Conservation (phyloP, 768 basidiomycete genomes). For the Suillus decipiens region DNA sequence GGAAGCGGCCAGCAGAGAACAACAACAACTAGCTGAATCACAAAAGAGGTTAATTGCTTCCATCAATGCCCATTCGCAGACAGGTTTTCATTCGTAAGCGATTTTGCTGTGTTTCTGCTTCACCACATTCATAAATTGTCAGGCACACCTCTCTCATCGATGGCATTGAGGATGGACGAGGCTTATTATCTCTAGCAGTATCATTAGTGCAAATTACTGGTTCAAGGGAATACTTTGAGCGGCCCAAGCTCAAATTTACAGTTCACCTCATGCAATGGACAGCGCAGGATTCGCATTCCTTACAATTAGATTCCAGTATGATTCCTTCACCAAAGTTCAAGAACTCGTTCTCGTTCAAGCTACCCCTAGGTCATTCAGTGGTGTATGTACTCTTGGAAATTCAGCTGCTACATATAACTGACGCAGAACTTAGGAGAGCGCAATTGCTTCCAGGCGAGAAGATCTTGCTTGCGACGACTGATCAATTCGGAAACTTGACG, state of each 20-base stretch:
- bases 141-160: conserved; percentile 14
- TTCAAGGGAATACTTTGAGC: conserved; percentile 19
- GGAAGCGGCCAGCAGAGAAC: conserved; percentile 7
- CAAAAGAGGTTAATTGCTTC: conserved; percentile 22
- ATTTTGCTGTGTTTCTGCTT: background rate
- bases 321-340: conserved; percentile 27
- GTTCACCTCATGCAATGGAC: conserved; percentile 31
- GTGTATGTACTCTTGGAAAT: conserved; percentile 1
- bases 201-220: conserved; percentile 16
- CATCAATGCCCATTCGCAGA: conserved; percentile 20
- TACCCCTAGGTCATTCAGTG: conserved; percentile 23
- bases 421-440: conserved; percentile 24
- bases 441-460: conserved; percentile 45
- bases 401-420: background rate
- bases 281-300: conserved; percentile 27
- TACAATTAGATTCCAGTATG: conserved; percentile 25
- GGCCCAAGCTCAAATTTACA: conserved; percentile 22
- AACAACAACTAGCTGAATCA: conserved; percentile 13
- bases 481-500: conserved; percentile 33
- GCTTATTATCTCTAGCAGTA: background rate
- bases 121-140: background rate
- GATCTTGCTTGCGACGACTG: conserved; percentile 44
- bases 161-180: background rate
- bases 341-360: conserved; percentile 17
- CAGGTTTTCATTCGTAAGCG: conserved; percentile 10